Evolutionary conservation across 176 grass and related monocot species (phyloP).

Genomic region (Eremochloa ophiuroides): DNA sequence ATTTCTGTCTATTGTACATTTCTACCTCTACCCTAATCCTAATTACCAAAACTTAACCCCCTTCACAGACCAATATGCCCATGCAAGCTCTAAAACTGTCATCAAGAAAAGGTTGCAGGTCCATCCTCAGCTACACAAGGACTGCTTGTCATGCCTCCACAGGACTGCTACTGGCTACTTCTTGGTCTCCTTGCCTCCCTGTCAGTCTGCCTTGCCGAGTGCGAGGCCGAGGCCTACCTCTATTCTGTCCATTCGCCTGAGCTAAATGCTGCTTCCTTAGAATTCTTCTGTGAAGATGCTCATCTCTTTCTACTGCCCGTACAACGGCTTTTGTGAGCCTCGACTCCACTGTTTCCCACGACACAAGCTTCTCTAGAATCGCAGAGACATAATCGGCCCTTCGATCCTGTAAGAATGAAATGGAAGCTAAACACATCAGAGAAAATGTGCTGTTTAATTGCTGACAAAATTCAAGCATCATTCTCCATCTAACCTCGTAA

Average conservation of each 20-base stretch:
- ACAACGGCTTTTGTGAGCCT: conserved; percentile 49
- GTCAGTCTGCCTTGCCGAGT: neutral
- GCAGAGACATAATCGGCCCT: conserved; percentile 66
- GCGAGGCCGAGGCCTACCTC: conserved; percentile 19
- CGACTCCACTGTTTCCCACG: conserved; percentile 64
- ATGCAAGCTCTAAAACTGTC: neutral
- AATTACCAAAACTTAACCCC: conserved; percentile 13
- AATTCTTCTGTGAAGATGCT: conserved; percentile 16
- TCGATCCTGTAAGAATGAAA: conserved; percentile 49
- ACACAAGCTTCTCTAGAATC: conserved; percentile 81
- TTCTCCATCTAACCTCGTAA: conserved; percentile 59
- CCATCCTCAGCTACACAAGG: neutral
- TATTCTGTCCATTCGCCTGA: neutral
- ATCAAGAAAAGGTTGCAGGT: neutral
- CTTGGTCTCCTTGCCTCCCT: conserved; percentile 17
- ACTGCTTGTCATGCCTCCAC: neutral
- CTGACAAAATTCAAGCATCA: neutral
- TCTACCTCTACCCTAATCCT: conserved; percentile 1
- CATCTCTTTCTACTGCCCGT: conserved; percentile 35
- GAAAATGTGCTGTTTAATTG: neutral
- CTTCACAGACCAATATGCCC: neutral
- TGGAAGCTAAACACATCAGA: neutral
- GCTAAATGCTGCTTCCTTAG: conserved; percentile 21
- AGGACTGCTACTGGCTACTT: conserved; percentile 15
- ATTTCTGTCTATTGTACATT: neutral